phyloP scores from a whole-genome alignment of 768 basidiomycete species.

The Mycena capillaripes region DNA sequence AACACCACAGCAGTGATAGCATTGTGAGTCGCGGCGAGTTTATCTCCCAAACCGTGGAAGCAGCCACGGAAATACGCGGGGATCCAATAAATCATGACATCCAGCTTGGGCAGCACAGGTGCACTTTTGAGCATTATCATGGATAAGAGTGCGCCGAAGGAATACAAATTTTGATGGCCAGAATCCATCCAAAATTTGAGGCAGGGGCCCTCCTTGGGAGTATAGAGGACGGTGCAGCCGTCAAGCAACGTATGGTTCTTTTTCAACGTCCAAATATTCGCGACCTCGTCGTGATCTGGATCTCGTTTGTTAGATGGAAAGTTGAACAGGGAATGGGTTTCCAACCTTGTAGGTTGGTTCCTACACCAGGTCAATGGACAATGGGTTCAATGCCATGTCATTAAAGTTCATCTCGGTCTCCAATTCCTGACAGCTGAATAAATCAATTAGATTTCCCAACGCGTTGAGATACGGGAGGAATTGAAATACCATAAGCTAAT shows the following conservation, averaged over 20 bases:
- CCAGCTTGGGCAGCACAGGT: conserved; percentile 37
- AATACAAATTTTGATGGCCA: conserved; percentile 41
- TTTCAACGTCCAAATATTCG: neutral
- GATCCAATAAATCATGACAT: conserved; percentile 42
- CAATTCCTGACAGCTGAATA: conserved; percentile 50
- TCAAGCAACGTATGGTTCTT: conserved; percentile 31
- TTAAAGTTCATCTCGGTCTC: conserved; percentile 33
- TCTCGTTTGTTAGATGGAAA: neutral
- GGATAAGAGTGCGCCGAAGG: conserved; percentile 39
- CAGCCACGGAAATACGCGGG: conserved; percentile 45
- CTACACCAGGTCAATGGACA: neutral
- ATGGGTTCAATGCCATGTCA: neutral
- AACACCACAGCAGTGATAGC: conserved; percentile 43
- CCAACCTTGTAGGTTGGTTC: too few species aligned
- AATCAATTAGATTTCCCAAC: neutral
- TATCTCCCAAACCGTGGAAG: conserved; percentile 42
- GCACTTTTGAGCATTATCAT: conserved; percentile 38
- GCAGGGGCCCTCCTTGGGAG: conserved; percentile 43
- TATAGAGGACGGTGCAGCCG: conserved; percentile 42
- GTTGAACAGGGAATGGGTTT: neutral
- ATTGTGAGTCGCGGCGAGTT: conserved; percentile 37
- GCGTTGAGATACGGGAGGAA: too few species aligned
- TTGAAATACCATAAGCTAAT: conserved; percentile 40
- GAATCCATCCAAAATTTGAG: conserved; percentile 40
- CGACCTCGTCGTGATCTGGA: neutral